phyloP scores from a whole-genome alignment of 805 yeast genomes.

The Suhomyces sp. region DNA sequence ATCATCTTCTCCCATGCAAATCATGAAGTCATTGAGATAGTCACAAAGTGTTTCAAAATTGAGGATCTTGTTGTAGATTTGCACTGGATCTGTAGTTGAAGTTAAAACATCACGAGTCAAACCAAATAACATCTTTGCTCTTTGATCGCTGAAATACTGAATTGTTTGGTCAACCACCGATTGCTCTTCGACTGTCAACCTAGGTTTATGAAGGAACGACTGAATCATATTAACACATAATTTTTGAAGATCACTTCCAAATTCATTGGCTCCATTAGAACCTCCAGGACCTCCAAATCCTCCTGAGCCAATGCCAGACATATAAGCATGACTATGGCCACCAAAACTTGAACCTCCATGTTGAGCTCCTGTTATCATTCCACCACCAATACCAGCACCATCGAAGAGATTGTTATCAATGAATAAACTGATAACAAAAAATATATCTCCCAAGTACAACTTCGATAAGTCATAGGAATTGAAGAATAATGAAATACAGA shows the following conservation, averaged over 20 bases:
- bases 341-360: background rate
- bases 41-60: constrained; percentile 61
- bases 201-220: constrained; percentile 59
- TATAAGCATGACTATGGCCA: background rate
- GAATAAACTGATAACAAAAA: constrained; percentile 63
- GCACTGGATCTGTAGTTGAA: constrained; percentile 31
- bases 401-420: constrained; percentile 37
- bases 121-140: constrained; percentile 69
- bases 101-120: constrained; percentile 49
- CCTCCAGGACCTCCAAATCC: background rate
- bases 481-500: constrained; percentile 65
- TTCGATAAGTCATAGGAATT: constrained; percentile 63
- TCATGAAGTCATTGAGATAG: constrained; percentile 52
- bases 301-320: background rate
- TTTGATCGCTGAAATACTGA: constrained; percentile 53
- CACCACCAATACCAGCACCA: background rate
- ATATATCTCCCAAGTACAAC: constrained; percentile 67
- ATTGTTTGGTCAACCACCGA: constrained; percentile 48
- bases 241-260: constrained; percentile 62
- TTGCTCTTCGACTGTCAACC: constrained; percentile 40
- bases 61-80: constrained; percentile 39
- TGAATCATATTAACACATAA: constrained; percentile 67
- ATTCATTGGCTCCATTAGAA: constrained; percentile 41
- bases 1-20: constrained; percentile 44
- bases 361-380: background rate